Evolutionary conservation across 2,329 filamentous ascomycete species (phyloP), one percentile per base, ranked within the genome.

Genomic region (Arthrobotrys pseudoclavata): DNA sequence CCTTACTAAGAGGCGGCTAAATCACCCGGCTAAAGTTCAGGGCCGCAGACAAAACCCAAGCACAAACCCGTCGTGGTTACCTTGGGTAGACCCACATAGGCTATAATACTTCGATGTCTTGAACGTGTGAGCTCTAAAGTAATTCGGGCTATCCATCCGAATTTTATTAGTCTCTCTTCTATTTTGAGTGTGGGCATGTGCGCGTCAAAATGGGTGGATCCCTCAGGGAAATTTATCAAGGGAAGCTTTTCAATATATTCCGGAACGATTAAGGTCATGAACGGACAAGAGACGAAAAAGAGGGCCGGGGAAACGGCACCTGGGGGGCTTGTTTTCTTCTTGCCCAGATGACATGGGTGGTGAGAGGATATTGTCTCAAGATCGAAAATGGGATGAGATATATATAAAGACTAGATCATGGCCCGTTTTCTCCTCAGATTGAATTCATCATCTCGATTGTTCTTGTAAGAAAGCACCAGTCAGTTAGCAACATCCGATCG

Each of bases 71-170:
- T 37, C 40, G 64, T 37, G 29, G 40, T 72, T 72, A 64, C 69
- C 60, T 72, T 70, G 67, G 67, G 45, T 53, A 40, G 34, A 18
- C 53, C 47, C 18, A 61, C 61, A 74, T 55, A 75, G 70, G 70
- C 64, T 76, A 76, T 69, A 42, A 66, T 53, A 13, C 7, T 18
- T 31, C 48, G 6, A 24, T 20, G 42, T 50, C 48, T 42, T 68
- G 48, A 61, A 72, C 40, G 61, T 66, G 24, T 60, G n/a, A 62
- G 47, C 34, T 48, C 34, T 42, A 69, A 69, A 76, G 48, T 60
- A 15, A n/a, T 15, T 76, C 72, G 72, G 72, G 69, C 69, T 67
- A 42, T 55, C 60, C 55, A 68, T 62, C 72, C 72, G 72, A 76
- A 66, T 37, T 45, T 69, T 69, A 22, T 9, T 24, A 15, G 12